Evolutionary conservation across 352 stramenopile genomes (phyloP), one percentile per base, ranked within the genome.

Genomic region (Globisporangium carolinianum): DNA sequence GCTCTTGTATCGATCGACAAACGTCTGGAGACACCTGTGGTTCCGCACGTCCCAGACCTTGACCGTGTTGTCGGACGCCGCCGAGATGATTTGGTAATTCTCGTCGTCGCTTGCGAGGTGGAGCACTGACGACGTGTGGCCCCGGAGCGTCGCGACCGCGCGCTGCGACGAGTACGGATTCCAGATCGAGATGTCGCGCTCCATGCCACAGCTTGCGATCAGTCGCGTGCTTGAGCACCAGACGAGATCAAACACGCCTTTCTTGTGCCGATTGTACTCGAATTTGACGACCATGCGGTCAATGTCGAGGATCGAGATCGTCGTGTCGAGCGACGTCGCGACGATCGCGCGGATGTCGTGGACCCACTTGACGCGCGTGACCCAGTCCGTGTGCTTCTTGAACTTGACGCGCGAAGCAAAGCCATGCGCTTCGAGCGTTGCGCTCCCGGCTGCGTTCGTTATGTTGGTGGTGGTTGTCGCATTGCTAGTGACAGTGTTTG

Each of bases 161-260:
- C 80, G 77, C 50, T 89, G 83, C 17, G 84, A 94, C 15, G 83
- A 93, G 70, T 94, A 96, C 48, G 86, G 86, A 57, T 94, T 96
- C 87, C 87, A 96, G 41, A 96, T 87, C 47, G 89, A 79, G 51
- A 94, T 91, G 55, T 92, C 79, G 36, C 86, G 81, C 55, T 94
- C 83, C 73, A 93, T 86, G 38, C 85, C 86, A 32, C 82, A 92
- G 58, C 80, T 91, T 37, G 83, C 85, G 42, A 94, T 85, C 2
- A 94, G 57, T 41, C 86, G 79, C 57, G 77, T 84, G 51, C 71
- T 84, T 6, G 75, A 63, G 52, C 83, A 92, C 84, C 84, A 94
- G 12, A 80, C 74, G 12, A 92, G 67, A 39, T 89, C 76, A 53
- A 91, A 92, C n/a, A 94, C 83, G 24, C 80, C 83, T 24, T 90